These are phyloP conservation scores for Neolentinus lepideus DNA, from an alignment of 1,284 basidiomycete genomes.

Conservation along the genomic window DNA sequence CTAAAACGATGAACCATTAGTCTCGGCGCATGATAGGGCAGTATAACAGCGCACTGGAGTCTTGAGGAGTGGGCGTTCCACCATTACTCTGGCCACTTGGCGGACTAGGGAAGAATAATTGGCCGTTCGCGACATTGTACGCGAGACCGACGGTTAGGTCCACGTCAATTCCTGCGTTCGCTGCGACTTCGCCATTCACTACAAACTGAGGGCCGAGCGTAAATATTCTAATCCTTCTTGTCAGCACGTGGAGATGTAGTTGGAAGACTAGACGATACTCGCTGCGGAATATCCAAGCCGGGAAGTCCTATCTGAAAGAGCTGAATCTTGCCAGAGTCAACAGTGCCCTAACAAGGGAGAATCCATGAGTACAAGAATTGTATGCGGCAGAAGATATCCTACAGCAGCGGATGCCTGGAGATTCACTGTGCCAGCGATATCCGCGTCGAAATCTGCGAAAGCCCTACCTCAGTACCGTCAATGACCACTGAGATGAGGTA, in stretches of 20 bases:
- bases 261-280: slow-evolving; percentile 6
- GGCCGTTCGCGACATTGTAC: slow-evolving; percentile 24
- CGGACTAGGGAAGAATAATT: slow-evolving; percentile 37
- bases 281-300: slow-evolving; percentile 34
- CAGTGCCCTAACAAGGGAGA: slow-evolving; percentile 18
- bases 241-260: neutral
- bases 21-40: slow-evolving; percentile 2
- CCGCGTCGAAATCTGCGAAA: slow-evolving; percentile 13
- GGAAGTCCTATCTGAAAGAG: slow-evolving; percentile 30
- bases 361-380: slow-evolving; percentile 1
- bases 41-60: slow-evolving; percentile 26
- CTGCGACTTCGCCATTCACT: slow-evolving; percentile 18
- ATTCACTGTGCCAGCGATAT: slow-evolving; percentile 24
- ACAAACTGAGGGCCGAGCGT: slow-evolving; percentile 28
- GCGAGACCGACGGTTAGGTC: slow-evolving; percentile 30
- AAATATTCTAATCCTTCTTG: slow-evolving; percentile 18
- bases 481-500: slow-evolving; percentile 2
- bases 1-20: slow-evolving; percentile 16
- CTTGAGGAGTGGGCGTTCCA: slow-evolving; percentile 15
- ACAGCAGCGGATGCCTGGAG: slow-evolving; percentile 27
- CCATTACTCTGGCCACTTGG: slow-evolving; percentile 7
- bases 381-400: slow-evolving; percentile 4
- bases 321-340: slow-evolving; percentile 26
- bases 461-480: neutral
- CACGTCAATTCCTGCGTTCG: slow-evolving; percentile 26